phyloP scores from a whole-genome alignment of 257 asterid species.

The Solanum lignicaule region DNA sequence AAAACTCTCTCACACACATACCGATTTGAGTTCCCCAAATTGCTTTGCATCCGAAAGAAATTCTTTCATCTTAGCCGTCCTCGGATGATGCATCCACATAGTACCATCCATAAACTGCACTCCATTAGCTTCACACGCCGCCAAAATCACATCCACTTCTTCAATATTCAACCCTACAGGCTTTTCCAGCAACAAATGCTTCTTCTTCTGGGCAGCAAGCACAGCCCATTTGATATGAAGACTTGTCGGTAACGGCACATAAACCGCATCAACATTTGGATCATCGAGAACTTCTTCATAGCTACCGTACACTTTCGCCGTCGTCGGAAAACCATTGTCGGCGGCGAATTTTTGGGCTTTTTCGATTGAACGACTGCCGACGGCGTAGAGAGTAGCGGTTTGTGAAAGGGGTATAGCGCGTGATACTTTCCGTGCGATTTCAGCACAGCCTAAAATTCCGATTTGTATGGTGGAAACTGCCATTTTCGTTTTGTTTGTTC shows the following conservation, averaged over 20 bases:
- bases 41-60: slow-evolving; percentile 30
- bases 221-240: slow-evolving; percentile 68
- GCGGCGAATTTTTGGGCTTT: slow-evolving; percentile 49
- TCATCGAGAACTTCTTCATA: slow-evolving; percentile 56
- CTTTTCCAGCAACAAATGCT: slow-evolving; percentile 62
- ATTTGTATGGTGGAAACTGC: slow-evolving; percentile 24
- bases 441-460: slow-evolving; percentile 73
- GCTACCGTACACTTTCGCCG: slow-evolving; percentile 48
- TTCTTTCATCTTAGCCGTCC: slow-evolving; percentile 58
- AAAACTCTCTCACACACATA: slow-evolving; percentile 10
- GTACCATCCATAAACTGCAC: slow-evolving; percentile 81
- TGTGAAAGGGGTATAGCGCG: slow-evolving; percentile 45
- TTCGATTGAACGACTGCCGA: slow-evolving; percentile 58
- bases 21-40: slow-evolving; percentile 65
- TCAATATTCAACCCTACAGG: slow-evolving; percentile 51
- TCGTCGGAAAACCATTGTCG: slow-evolving; percentile 40
- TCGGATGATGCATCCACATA: slow-evolving; percentile 87
- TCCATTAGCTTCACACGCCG: slow-evolving; percentile 62
- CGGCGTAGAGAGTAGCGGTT: slow-evolving; percentile 40
- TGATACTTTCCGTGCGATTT: slow-evolving; percentile 46
- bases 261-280: slow-evolving; percentile 63
- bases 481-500: background rate
- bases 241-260: slow-evolving; percentile 63
- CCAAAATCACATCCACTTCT: slow-evolving; percentile 52
- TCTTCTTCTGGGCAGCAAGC: slow-evolving; percentile 60